Percentiles rank a stretch among this genome's conserved stretches.
Conservation (phyloP, 2,329 filamentous ascomycete species). For the Juglanconis oblonga region DNA sequence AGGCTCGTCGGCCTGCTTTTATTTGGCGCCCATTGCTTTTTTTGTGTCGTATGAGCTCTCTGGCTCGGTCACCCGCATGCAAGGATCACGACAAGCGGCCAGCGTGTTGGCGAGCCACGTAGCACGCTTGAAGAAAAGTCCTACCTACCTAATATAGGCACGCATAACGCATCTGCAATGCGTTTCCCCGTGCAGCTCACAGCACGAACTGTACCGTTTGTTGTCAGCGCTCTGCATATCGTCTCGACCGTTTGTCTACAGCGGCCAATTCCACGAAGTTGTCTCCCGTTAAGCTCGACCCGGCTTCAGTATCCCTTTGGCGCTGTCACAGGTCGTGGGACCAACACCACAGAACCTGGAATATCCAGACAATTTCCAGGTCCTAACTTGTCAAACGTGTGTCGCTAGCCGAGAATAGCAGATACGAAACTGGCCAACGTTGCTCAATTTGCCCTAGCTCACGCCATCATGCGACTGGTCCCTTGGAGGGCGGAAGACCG, state of each 20-base stretch:
- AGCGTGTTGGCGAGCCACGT: constrained; percentile 19
- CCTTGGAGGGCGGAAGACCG: constrained; percentile 5
- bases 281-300: background rate
- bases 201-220: background rate
- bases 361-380: constrained; percentile 4
- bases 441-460: background rate
- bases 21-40: constrained; percentile 6
- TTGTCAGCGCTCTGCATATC: background rate
- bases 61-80: background rate
- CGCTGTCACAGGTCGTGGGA: background rate
- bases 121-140: constrained; percentile 6
- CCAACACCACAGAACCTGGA: background rate
- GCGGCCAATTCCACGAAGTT: background rate
- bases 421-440: background rate
- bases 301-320: background rate
- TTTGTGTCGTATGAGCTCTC: background rate
- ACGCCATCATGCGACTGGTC: constrained; percentile 2
- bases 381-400: background rate
- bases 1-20: background rate
- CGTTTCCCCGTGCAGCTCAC: background rate
- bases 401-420: background rate
- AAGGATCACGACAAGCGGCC: constrained; percentile 12
- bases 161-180: background rate
- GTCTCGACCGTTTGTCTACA: background rate
- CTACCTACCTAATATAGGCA: too few species aligned